Evolutionary conservation across 257 asterid species (phyloP), one percentile per base, ranked within the genome.

Genomic region (Ballota nigra): DNA sequence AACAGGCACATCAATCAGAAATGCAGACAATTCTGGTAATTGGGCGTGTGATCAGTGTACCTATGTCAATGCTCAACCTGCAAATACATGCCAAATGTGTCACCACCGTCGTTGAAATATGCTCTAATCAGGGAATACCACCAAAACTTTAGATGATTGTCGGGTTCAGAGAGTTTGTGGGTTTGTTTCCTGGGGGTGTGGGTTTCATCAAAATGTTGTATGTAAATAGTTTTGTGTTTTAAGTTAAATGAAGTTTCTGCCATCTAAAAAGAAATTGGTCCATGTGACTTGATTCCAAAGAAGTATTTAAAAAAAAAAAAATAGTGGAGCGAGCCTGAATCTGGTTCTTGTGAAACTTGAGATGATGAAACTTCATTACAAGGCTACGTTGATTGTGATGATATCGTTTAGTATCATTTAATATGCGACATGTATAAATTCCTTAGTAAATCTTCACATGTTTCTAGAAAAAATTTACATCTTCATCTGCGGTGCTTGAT

Each of bases 41-140:
- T 90, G 97, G 94, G 78, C 82, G 13, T 88, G 97, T 51, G 88
- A 90, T 45, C 70, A 82, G 16, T 90, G 96, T 75, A 88, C 96
- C 18, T 85, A 73, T 33, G 31, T 77, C 36, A 91, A 87, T 11
- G 52, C 20, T 8, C 80, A 66, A 76, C 68, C 87, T 51, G 83
- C 84, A 13, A 56, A 84, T 20, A 28, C 78, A 19, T 87, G 92
- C 75, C 87, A 72, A 23, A 76, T 84, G 72, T 91, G 97, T 66
- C 79, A 68, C 68, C 80, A 82, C 36, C 83, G 81, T 20, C 92
- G 83, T 49, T 85, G 78, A 87, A 19, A 6, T 4, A 29, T 20
- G 45, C 26, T 13, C 38, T 33, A 18, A 16, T 13, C 12, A 60
- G 52, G 43, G 63, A 29, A 40, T 69, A 26, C 29, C 69, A 8